Base-by-base conservation (phyloP, 768 basidiomycete species). In the Xerocomus brunneocitrinus region DNA sequence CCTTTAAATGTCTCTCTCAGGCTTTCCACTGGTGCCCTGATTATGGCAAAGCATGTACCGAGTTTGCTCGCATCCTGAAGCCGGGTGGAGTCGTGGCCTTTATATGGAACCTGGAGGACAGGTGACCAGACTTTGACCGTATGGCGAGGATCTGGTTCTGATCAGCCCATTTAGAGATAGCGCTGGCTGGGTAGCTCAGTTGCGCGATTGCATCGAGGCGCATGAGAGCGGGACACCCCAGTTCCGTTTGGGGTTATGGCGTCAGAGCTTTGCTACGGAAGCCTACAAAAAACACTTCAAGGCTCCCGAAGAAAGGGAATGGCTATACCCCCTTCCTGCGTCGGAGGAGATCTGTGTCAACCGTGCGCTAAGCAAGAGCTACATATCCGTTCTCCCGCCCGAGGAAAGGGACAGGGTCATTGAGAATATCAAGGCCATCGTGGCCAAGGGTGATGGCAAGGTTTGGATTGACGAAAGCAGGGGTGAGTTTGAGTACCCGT, bases 11-110 rank as follows among this genome's bases (percentile, higher is more conserved):
- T 53, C 8, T 39, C 5, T 1, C 4, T 53, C 66, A 95, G 85
- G 95, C 95, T 14, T 97, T 86, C 68, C 95, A 98, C 73, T 98
- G 95, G 95, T 89, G 89, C 57, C 87, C 86, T 9, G 81, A 94
- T 66, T 87, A 84, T 64, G 79, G 82, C 43, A 75, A 73, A 49
- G 91, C 94, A 0, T 77, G 81, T 19, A 70, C 70, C 0, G 94
- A 97, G 65, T 89, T 95, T 60, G 78, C 82, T 8, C 82, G 91
- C 31, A 81, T 94, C 58, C 76, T 97, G 46, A 89, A 87, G 63
- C 87, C 89, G 0, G 70, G 71, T n/a, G 91, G 91, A 3, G 69
- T 77, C 1, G 77, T 88, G 16, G 84, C 78, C 5, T 76, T 91
- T 52, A 82, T 95, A 44, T 98, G 95, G 95, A 98, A 97, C 71